Evolutionary conservation across 148 eudicot species (phyloP), one percentile per base, ranked within the genome.

Genomic region (Suaeda aralocaspica): DNA sequence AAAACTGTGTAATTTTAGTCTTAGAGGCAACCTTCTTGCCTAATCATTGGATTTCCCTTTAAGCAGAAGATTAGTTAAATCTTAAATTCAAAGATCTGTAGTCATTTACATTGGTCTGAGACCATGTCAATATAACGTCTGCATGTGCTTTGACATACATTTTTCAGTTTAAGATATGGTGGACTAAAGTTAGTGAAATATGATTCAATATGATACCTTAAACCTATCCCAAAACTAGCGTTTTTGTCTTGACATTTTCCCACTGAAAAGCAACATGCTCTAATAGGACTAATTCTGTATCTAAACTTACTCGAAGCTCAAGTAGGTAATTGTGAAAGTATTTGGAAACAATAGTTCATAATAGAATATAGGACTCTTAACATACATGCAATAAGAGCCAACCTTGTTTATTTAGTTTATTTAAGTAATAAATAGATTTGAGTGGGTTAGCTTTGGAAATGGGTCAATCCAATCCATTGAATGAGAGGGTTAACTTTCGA

Each of bases 1-100:
- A 71, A 69, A 73, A 69, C 56, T 78, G 13, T 76, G 71, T 19
- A 68, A 67, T 39, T 66, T 72, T 60, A 79, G 76, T 73, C 88
- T 83, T 89, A 68, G 76, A 80, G 85, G 84, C 81, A 84, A 85
- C 76, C 78, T 76, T 71, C 36, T 58, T 67, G 79, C 72, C 69
- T 70, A 68, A 59, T 44, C 28, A 15, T 66, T 33, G 42, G 66
- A 45, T 81, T 84, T 73, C 73, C 42, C 88, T 87, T 85, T 72
- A 92, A 85, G 90, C 52, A 78, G 61, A 84, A 83, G 88, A 36
- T 82, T 74, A 60, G 78, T 76, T 73, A 21, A 36, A 36, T 36
- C 4, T 8, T 36, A 36, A 74, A 66, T 51, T 56, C 34, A 39
- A 24, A 70, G 28, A 22, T 44, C 10, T 34, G 36, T 42, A 42